Percentiles rank a stretch among this genome's conserved stretches.
These are phyloP conservation scores for Trametes sp. DNA, from an alignment of 1,284 basidiomycete genomes.

Conservation along the genomic window DNA sequence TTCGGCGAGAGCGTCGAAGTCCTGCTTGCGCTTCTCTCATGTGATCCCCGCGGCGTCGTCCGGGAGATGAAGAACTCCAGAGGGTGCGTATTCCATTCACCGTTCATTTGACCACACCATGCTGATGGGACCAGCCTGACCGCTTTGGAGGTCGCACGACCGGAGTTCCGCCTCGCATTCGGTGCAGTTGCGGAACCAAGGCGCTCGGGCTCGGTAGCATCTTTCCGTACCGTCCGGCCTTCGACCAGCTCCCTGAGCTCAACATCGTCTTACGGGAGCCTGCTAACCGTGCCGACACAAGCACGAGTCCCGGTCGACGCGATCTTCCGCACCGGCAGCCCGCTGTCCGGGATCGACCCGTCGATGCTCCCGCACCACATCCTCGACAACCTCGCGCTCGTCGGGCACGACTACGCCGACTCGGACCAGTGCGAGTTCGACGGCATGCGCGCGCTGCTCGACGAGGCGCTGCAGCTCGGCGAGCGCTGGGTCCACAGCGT, in stretches of 20 bases:
- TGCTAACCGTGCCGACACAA: slow-evolving; percentile 10
- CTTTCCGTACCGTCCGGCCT: slow-evolving; percentile 64
- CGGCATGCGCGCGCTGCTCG: slow-evolving; percentile 53
- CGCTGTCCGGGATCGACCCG: slow-evolving; percentile 49
- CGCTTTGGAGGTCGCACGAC: slow-evolving; percentile 69
- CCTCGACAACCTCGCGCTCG: slow-evolving; percentile 58
- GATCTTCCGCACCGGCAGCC: slow-evolving; percentile 8
- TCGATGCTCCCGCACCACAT: slow-evolving; percentile 55
- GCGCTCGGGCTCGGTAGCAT: slow-evolving; percentile 61
- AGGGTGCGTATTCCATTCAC: slow-evolving; percentile 55
- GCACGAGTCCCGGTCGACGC: slow-evolving; percentile 10
- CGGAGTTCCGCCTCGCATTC: slow-evolving; percentile 67
- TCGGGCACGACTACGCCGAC: slow-evolving; percentile 45
- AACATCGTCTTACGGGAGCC: slow-evolving; percentile 33
- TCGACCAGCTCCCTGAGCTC: slow-evolving; percentile 50
- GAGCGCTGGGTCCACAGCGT: slow-evolving; percentile 55
- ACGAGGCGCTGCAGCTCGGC: slow-evolving; percentile 54
- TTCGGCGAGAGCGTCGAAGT: slow-evolving; percentile 79
- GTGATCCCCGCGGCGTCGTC: slow-evolving; percentile 61
- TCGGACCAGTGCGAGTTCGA: slow-evolving; percentile 44
- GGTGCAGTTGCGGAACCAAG: slow-evolving; percentile 53
- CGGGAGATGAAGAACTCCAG: slow-evolving; percentile 68
- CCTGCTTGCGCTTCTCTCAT: slow-evolving; percentile 66
- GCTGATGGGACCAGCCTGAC: slow-evolving; percentile 56
- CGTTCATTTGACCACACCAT: background rate